Evolutionary conservation across 208 protist species (phyloP).

Genomic region (Ichthyophonus hoferi): DNA sequence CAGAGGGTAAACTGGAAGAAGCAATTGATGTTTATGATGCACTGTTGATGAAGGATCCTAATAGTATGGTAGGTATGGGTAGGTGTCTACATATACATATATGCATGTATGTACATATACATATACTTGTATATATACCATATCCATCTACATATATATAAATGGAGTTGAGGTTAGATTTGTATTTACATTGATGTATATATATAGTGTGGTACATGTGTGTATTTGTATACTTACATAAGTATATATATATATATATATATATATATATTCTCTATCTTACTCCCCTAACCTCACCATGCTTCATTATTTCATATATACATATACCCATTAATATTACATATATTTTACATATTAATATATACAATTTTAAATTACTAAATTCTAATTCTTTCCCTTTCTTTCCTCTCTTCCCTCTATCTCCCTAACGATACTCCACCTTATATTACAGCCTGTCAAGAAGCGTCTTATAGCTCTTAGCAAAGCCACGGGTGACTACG

Average conservation of each 20-base stretch:
- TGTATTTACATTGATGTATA: background rate
- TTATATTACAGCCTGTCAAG: no score
- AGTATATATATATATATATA: no score
- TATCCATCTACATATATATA: background rate
- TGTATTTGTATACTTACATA: background rate
- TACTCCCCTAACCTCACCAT: background rate
- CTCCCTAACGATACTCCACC: no score
- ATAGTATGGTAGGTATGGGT: background rate
- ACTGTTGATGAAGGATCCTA: background rate
- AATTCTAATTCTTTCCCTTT: background rate
- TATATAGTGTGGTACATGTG: background rate
- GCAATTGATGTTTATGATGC: background rate
- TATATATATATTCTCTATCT: background rate
- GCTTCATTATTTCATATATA: background rate
- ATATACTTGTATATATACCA: slow-evolving; percentile 1
- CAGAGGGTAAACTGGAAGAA: background rate
- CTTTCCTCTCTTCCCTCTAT: no score
- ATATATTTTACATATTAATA: background rate
- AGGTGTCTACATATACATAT: background rate
- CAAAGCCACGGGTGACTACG: no score
- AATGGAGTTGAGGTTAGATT: background rate
- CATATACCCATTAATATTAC: background rate
- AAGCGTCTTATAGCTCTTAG: no score
- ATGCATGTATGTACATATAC: background rate
- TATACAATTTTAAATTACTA: background rate